A percentile compares a stretch with the other conserved stretches of the same genome.
Conservation (phyloP, 78 protist species). For the Emiliania huxleyi region DNA sequence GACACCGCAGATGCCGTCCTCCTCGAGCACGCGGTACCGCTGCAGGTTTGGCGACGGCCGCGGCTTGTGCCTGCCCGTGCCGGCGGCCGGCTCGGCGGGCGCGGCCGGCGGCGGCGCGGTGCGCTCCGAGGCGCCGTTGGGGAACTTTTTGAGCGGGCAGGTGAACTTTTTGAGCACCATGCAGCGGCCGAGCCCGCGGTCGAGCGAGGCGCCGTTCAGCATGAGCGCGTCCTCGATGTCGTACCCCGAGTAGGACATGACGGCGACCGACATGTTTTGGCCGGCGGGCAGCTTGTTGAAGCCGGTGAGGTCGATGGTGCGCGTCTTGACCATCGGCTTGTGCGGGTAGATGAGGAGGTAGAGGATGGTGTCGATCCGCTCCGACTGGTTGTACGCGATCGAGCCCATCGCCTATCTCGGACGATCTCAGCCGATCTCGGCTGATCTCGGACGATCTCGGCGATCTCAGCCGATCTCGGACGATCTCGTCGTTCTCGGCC, state of each 20-base stretch:
- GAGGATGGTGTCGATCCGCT: conserved; percentile 95
- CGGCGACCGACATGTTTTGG: conserved; percentile 96
- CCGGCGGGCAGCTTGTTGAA: conserved; percentile 83
- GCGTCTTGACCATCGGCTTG: conserved; percentile 88
- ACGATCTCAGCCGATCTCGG: no score
- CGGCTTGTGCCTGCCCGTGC: neutral
- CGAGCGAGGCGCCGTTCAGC: conserved; percentile 92
- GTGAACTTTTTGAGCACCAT: conserved; percentile 79
- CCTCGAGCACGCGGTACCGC: conserved; percentile 61
- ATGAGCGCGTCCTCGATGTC: conserved; percentile 99
- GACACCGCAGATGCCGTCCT: conserved; percentile 85
- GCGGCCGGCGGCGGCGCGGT: neutral
- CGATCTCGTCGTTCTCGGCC: no score
- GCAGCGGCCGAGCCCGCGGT: conserved; percentile 92
- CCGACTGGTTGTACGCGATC: conserved; percentile 94
- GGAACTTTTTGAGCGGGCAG: conserved; percentile 59
- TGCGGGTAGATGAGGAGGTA: conserved; percentile 86
- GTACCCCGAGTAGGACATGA: conserved; percentile 98
- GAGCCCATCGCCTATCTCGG: conserved; percentile 98
- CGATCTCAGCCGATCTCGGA: no score
- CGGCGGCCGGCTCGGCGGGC: neutral
- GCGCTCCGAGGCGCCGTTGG: conserved; percentile 27
- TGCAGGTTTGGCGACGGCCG: neutral
- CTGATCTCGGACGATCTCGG: no score
- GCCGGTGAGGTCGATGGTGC: conserved; percentile 71